These are phyloP conservation scores for Piloderma croceum DNA, from an alignment of 768 basidiomycete genomes.

Conservation along the genomic window DNA sequence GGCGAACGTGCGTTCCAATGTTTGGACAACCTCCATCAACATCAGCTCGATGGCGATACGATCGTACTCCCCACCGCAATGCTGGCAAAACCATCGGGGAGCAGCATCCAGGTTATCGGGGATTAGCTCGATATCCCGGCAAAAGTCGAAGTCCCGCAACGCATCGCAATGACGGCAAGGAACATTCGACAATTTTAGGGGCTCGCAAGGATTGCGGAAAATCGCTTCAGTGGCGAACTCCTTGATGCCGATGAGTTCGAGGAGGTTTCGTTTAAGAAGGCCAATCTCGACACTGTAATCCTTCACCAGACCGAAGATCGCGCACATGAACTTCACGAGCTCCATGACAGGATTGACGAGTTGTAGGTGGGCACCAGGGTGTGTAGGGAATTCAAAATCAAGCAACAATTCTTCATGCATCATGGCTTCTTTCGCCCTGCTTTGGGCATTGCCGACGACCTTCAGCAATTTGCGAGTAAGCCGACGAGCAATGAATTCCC, in stretches of 20 bases:
- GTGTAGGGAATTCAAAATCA: slow-evolving; percentile 74
- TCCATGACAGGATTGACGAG: slow-evolving; percentile 81
- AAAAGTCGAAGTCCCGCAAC: slow-evolving; percentile 91
- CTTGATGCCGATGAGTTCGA: slow-evolving; percentile 80
- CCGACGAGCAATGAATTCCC: slow-evolving; percentile 72
- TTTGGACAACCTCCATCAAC: slow-evolving; percentile 69
- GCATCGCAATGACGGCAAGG: slow-evolving; percentile 84
- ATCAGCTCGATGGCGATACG: slow-evolving; percentile 81
- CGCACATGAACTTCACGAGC: slow-evolving; percentile 82
- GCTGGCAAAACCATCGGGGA: slow-evolving; percentile 62
- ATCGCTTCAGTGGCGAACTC: slow-evolving; percentile 83
- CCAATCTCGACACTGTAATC: slow-evolving; percentile 87
- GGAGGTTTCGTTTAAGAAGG: slow-evolving; percentile 79
- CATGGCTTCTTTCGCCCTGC: slow-evolving; percentile 51
- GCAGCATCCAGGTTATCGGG: slow-evolving; percentile 47
- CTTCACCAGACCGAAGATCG: slow-evolving; percentile 70
- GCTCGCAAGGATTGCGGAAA: slow-evolving; percentile 90
- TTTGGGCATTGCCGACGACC: slow-evolving; percentile 55
- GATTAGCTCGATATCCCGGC: slow-evolving; percentile 81
- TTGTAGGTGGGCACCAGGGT: slow-evolving; percentile 81
- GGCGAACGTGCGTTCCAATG: slow-evolving; percentile 67
- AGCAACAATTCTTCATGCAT: slow-evolving; percentile 47
- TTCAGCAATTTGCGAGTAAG: slow-evolving; percentile 79
- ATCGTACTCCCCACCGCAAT: slow-evolving; percentile 85
- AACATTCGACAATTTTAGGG: slow-evolving; percentile 77